phyloP scores from a whole-genome alignment of 2,329 filamentous ascomycete genomes.

The Cercospora zeina region DNA sequence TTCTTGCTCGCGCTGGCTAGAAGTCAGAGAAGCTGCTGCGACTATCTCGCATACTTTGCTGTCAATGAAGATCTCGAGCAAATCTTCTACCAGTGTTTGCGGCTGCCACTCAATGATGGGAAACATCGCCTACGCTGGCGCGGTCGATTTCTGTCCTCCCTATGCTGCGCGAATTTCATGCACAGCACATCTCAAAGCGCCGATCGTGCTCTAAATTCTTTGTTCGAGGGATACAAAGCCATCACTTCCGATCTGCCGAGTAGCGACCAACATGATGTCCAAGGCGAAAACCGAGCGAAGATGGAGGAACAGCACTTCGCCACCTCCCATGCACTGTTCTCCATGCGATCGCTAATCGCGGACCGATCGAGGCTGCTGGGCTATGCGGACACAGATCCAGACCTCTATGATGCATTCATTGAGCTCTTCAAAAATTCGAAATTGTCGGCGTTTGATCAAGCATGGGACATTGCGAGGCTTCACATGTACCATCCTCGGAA shows the following conservation, averaged over 20 bases:
- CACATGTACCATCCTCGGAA: not conserved
- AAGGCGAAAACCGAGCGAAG: not conserved
- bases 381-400: conserved; percentile 1
- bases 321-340: not conserved
- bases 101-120: not conserved
- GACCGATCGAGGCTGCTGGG: not conserved
- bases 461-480: not conserved
- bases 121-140: not conserved
- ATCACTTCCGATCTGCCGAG: not conserved
- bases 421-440: not conserved
- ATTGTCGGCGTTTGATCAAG: not conserved
- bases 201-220: not conserved
- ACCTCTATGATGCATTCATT: not conserved
- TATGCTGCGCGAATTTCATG: not conserved
- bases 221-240: not conserved
- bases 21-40: not conserved
- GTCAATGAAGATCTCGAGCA: not conserved
- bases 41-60: not conserved
- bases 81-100: not conserved
- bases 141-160: not conserved
- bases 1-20: not conserved
- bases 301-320: not conserved
- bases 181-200: not conserved
- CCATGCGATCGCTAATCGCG: not conserved
- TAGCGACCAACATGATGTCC: not conserved